Base-by-base conservation (phyloP, 371 early-diverging fungal species). In the Mucor lusitanicus region DNA sequence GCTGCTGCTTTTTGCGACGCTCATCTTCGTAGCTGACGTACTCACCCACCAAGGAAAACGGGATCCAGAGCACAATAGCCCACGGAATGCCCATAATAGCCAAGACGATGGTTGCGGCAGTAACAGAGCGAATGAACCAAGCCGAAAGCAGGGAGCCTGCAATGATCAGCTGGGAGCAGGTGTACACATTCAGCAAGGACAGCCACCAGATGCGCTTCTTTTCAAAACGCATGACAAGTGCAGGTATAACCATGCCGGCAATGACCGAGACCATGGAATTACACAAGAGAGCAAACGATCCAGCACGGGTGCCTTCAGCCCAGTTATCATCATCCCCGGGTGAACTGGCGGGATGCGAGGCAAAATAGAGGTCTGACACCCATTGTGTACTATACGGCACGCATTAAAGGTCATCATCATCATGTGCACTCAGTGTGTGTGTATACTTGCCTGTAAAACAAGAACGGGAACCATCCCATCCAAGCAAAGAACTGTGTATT, bases 391-490 rank as follows among this genome's bases (percentile, higher is more conserved):
- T 81, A 17, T 30, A 6, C 2, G 28, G n/a, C n/a, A 42, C 55
- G n/a, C 12, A 58, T 30, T 33, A 33, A 6, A 33, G 7, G 33
- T 33, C 33, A 33, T 33, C 33, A 33, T 33, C 3, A n/a, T n/a
- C 30, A 6, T 30, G 30, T 30, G 30, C 30, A 30, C 30, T 30
- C 30, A 6, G 30, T 30, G 30, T 2, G 30, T 30, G 30, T 30
- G 2, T 30, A 30, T 30, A 33, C 40, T 53, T 73, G 79, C 74
- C 83, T 82, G 69, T 87, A 88, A 58, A 88, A 85, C 27, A 88
- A 66, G 61, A 85, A 88, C 2, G 93, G 92, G 69, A 94, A 94
- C 91, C 92, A 92, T 9, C 91, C 93, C 85, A 92, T 83, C 93
- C 93, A 94, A 8, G 88, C 87, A 77, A 88, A 91, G 64, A 94